Evolutionary conservation across 768 basidiomycete species (phyloP).

Genomic region (Lactarius tabidus): DNA sequence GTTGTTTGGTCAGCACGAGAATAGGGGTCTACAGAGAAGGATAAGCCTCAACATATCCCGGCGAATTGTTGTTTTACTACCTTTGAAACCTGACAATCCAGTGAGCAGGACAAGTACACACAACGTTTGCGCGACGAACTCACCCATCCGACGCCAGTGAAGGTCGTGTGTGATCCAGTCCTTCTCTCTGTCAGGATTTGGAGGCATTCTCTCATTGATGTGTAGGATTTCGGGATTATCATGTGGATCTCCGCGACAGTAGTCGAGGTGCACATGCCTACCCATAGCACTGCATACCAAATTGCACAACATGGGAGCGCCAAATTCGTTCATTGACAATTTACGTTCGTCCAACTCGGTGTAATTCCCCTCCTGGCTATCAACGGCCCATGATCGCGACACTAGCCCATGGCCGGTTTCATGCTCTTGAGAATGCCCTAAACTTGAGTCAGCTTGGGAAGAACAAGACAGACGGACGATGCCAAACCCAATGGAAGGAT

Average conservation of each 20-base stretch:
- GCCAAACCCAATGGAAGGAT: constrained; percentile 48
- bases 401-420: constrained; percentile 63
- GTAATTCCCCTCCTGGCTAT: constrained; percentile 46
- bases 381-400: constrained; percentile 56
- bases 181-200: constrained; percentile 45
- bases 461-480: neutral
- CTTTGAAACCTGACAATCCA: constrained; percentile 46
- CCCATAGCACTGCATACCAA: constrained; percentile 56
- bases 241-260: constrained; percentile 48
- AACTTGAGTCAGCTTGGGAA: neutral
- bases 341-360: constrained; percentile 53
- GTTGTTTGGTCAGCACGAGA: constrained; percentile 50
- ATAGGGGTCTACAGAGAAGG: constrained; percentile 46
- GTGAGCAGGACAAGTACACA: constrained; percentile 1
- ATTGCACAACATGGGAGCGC: constrained; percentile 62
- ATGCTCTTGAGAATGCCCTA: constrained; percentile 58
- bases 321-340: constrained; percentile 51
- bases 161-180: constrained; percentile 53
- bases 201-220: constrained; percentile 39
- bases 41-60: neutral
- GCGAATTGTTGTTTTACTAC: constrained; percentile 26
- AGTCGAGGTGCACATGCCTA: constrained; percentile 54
- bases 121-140: constrained; percentile 23
- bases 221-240: constrained; percentile 45
- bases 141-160: constrained; percentile 57